These are phyloP conservation scores for Nigrograna mackinnonii DNA, from an alignment of 2,329 filamentous ascomycete species.

Conservation along the genomic window DNA sequence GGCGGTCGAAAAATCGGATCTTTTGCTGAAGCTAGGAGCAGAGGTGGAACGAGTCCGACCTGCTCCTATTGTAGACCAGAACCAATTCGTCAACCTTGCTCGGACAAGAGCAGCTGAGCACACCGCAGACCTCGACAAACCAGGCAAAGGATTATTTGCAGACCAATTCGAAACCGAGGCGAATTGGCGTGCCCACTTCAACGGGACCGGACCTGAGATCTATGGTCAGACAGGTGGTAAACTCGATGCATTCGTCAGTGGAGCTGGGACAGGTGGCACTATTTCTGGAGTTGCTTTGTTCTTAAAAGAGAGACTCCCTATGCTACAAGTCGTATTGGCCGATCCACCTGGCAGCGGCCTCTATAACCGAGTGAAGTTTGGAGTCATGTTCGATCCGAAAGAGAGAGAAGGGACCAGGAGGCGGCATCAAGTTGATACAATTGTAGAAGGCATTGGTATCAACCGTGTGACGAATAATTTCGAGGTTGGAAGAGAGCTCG, in stretches of 20 bases:
- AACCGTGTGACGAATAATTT: conserved; percentile 95
- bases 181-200: conserved; percentile 85
- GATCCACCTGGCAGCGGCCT: conserved; percentile 94
- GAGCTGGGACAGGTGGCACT: conserved; percentile 93
- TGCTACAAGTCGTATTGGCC: conserved; percentile 76
- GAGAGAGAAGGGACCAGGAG: conserved; percentile 90
- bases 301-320: conserved; percentile 72
- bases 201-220: conserved; percentile 88
- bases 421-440: conserved; percentile 88
- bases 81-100: conserved; percentile 94
- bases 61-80: conserved; percentile 88
- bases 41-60: conserved; percentile 89
- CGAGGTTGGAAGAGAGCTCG: conserved; percentile 79
- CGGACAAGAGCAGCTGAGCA: conserved; percentile 76
- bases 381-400: conserved; percentile 91
- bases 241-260: conserved; percentile 87
- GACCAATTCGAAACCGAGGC: conserved; percentile 93
- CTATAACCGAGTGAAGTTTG: conserved; percentile 88
- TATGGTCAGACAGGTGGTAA: conserved; percentile 73
- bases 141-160: conserved; percentile 85
- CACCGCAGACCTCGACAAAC: conserved; percentile 58
- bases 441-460: conserved; percentile 95
- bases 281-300: conserved; percentile 84
- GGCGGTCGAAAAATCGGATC: conserved; percentile 82
- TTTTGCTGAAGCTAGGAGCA: conserved; percentile 87